phyloP scores from a whole-genome alignment of 139 green algal species.

The Dunaliella primolecta region DNA sequence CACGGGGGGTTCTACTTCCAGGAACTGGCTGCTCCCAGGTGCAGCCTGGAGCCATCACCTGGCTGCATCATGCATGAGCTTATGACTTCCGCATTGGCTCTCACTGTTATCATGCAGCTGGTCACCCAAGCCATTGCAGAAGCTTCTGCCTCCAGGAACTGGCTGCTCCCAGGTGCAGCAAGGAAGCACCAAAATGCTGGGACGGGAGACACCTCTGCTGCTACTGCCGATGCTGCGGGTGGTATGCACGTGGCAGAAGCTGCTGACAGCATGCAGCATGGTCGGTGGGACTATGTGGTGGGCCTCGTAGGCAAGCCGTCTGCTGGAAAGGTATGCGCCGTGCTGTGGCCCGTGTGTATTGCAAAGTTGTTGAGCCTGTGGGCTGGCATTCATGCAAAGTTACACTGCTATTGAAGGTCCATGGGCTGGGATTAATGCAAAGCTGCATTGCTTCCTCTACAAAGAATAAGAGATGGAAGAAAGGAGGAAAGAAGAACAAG shows the following conservation, averaged over 20 bases:
- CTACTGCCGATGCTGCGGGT: no score
- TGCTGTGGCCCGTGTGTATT: no score
- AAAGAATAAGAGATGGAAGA: no score
- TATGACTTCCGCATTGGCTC: not conserved
- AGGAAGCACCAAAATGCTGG: no score
- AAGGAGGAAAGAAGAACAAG: no score
- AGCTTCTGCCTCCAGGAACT: conserved; percentile 30
- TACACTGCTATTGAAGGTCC: no score
- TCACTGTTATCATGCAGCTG: not conserved
- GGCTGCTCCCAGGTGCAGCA: conserved; percentile 5
- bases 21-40: conserved; percentile 18
- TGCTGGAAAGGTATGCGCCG: conserved; percentile 31
- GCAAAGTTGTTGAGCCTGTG: no score
- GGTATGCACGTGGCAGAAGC: conserved; percentile 13
- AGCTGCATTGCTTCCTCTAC: no score
- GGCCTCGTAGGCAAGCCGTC: conserved; percentile 45
- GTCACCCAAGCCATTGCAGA: conserved; percentile 20
- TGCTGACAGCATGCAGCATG: conserved; percentile 13
- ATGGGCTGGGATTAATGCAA: no score
- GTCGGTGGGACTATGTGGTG: conserved; percentile 44
- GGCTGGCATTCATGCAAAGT: no score
- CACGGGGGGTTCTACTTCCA: conserved; percentile 27
- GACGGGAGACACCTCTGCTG: no score
- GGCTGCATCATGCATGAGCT: not conserved
- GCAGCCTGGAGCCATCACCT: no score